A percentile compares a stretch with the other conserved stretches of the same genome.
phyloP scores from a whole-genome alignment of 371 early-diverging fungal genomes.

The Encephalitozoon romaleae region DNA sequence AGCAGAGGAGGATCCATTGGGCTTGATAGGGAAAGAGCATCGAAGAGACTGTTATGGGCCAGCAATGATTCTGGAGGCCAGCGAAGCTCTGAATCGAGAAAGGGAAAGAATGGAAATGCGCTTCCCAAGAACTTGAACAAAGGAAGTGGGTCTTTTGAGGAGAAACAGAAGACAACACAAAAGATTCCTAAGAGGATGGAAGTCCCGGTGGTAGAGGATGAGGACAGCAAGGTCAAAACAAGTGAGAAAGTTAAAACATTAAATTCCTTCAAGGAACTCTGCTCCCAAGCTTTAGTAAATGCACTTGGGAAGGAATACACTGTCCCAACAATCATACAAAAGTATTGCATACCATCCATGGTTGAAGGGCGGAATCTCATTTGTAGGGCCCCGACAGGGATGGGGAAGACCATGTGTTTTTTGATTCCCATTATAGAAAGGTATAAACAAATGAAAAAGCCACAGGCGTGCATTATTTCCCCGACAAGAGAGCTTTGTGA shows the following conservation, averaged over 20 bases:
- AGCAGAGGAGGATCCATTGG: background rate
- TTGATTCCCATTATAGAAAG: slow-evolving; percentile 63
- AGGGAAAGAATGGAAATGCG: background rate
- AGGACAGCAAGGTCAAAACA: slow-evolving; percentile 12
- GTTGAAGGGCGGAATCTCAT: slow-evolving; percentile 90
- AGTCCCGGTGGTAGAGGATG: background rate
- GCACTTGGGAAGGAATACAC: slow-evolving; percentile 76
- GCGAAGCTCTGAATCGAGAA: background rate
- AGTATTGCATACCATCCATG: slow-evolving; percentile 79
- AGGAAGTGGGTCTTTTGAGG: background rate
- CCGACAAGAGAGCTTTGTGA: slow-evolving; percentile 83
- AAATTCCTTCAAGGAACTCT: slow-evolving; percentile 28
- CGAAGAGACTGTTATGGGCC: background rate
- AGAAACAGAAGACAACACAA: background rate
- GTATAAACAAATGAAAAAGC: background rate
- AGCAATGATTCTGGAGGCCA: background rate
- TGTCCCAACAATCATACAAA: slow-evolving; percentile 85
- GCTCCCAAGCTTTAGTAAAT: slow-evolving; percentile 64
- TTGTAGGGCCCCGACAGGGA: slow-evolving; percentile 96
- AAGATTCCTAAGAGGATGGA: background rate
- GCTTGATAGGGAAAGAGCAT: background rate
- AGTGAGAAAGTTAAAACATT: slow-evolving; percentile 13
- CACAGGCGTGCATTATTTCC: slow-evolving; percentile 20
- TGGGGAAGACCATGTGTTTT: slow-evolving; percentile 73
- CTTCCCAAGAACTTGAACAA: background rate